These are phyloP conservation scores for Chalciporus sphaerocephalus DNA, from an alignment of 768 basidiomycete genomes.

Conservation along the genomic window DNA sequence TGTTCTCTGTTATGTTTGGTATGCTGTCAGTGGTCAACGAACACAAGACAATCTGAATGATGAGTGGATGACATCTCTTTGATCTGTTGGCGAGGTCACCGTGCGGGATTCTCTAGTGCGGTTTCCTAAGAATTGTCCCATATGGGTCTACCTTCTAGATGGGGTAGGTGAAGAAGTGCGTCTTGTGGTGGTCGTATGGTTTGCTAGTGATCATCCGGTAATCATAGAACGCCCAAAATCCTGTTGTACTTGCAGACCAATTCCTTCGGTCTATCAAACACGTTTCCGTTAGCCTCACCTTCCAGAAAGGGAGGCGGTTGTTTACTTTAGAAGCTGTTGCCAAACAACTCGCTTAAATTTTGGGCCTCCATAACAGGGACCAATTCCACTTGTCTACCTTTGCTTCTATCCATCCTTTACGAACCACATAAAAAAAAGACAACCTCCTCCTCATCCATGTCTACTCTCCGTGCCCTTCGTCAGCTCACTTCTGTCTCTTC, in stretches of 20 bases:
- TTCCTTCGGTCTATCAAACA: not conserved
- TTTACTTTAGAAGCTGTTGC: conserved; percentile 31
- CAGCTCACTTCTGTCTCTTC: conserved; percentile 46
- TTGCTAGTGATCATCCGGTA: not conserved
- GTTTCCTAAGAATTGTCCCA: too few relatives aligned
- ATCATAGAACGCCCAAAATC: not conserved
- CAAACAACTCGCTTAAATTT: conserved; percentile 32
- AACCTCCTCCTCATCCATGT: conserved; percentile 40
- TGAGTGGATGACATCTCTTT: too few relatives aligned
- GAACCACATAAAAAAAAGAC: conserved; percentile 3
- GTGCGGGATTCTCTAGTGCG: too few relatives aligned
- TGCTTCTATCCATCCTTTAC: not conserved
- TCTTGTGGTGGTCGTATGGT: too few relatives aligned
- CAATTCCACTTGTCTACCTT: not conserved
- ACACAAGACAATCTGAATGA: too few relatives aligned
- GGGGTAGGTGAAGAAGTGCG: too few relatives aligned
- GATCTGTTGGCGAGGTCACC: too few relatives aligned
- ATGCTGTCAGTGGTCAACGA: too few relatives aligned
- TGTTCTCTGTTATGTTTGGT: not conserved
- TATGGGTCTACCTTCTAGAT: too few relatives aligned
- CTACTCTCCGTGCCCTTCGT: conserved; percentile 58
- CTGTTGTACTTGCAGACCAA: too few relatives aligned
- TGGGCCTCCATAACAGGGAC: not conserved
- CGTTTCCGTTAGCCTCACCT: conserved; percentile 1
- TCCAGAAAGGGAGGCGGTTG: conserved; percentile 19